Conservation (phyloP, 768 basidiomycete species). For the Sarcodon aspratus region DNA sequence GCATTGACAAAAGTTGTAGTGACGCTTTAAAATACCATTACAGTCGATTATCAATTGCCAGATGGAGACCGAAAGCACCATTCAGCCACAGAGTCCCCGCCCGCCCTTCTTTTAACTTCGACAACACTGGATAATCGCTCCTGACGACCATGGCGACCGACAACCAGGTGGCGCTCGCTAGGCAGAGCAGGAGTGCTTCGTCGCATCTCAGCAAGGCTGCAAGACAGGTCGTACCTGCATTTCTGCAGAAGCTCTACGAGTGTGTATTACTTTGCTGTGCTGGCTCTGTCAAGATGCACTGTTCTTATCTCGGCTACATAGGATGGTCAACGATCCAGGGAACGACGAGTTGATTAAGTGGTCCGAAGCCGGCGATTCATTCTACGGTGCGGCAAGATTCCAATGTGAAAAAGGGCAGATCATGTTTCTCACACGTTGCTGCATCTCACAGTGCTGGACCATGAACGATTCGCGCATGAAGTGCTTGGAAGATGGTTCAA, state of each 20-base stretch:
- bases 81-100: no score
- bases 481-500: slow-evolving; percentile 95
- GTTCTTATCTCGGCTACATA: slow-evolving; percentile 17
- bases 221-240: slow-evolving; percentile 57
- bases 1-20: slow-evolving; percentile 21
- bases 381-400: slow-evolving; percentile 52
- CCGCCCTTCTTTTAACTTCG: no score
- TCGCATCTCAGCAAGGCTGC: slow-evolving; percentile 34
- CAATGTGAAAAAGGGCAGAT: not conserved
- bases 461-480: slow-evolving; percentile 82
- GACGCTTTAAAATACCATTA: no score
- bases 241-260: slow-evolving; percentile 91
- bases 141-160: slow-evolving; percentile 31
- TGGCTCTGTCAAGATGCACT: slow-evolving; percentile 4
- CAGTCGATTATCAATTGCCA: no score
- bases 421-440: slow-evolving; percentile 1
- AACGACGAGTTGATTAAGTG: slow-evolving; percentile 84
- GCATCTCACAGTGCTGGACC: slow-evolving; percentile 61
- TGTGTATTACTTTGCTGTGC: slow-evolving; percentile 26
- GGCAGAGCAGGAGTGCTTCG: slow-evolving; percentile 27
- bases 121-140: no score
- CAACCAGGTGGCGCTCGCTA: slow-evolving; percentile 46
- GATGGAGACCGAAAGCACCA: no score
- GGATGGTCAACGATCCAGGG: slow-evolving; percentile 84
- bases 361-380: slow-evolving; percentile 86